A percentile compares a stretch with the other conserved stretches of the same genome.
Evolutionary conservation across 768 basidiomycete species (phyloP).

Genomic region (Kwoniella dendrophila): DNA sequence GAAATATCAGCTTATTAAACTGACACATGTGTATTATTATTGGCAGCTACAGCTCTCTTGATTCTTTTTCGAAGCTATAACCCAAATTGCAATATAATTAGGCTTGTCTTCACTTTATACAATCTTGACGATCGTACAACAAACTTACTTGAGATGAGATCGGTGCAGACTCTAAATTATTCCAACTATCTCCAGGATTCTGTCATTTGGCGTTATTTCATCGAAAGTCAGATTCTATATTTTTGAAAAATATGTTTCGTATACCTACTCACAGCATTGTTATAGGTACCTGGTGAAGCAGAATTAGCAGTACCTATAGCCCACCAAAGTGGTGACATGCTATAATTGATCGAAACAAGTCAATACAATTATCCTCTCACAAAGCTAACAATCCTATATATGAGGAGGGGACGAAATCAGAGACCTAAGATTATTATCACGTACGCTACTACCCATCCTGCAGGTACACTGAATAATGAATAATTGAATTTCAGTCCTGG

Average conservation of each 20-base stretch:
- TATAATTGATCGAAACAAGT: not conserved
- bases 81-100: not conserved
- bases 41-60: slow-evolving; percentile 31
- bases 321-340: slow-evolving; percentile 40
- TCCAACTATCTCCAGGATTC: slow-evolving; percentile 39
- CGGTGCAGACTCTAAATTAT: slow-evolving; percentile 16
- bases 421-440: not conserved
- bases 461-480: slow-evolving; percentile 41
- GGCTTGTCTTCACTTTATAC: not conserved
- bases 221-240: not conserved
- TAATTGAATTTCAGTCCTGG: slow-evolving; percentile 40
- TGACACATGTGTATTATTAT: slow-evolving; percentile 33
- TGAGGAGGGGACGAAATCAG: not conserved
- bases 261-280: slow-evolving; percentile 11
- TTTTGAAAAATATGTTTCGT: not conserved
- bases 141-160: slow-evolving; percentile 11
- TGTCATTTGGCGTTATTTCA: not conserved
- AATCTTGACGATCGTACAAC: not conserved
- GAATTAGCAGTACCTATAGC: slow-evolving; percentile 24
- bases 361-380: not conserved
- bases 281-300: slow-evolving; percentile 9
- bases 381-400: not conserved
- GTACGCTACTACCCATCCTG: slow-evolving; percentile 42
- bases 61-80: slow-evolving; percentile 25
- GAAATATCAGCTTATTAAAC: not conserved